Base-by-base conservation (phyloP, 495 filamentous ascomycete species). In the Aspergillus bridgeri region DNA sequence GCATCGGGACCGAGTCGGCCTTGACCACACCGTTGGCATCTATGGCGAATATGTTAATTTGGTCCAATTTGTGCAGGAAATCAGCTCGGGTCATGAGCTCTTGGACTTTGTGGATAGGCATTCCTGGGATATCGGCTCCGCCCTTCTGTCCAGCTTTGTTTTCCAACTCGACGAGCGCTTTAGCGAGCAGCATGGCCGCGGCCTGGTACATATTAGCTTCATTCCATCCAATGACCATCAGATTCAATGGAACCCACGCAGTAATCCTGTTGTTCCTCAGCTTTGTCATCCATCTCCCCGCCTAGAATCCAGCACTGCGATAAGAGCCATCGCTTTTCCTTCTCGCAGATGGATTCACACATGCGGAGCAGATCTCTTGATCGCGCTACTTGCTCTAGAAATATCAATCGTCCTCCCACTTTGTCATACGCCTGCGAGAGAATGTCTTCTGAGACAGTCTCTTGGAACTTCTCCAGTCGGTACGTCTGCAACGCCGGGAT, bases 181-280 rank as follows among this genome's bases (percentile, higher is more conserved):
- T 47, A 4, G 44, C 44, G 6, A 47, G 21, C 6, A 47, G 4
- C 44, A 47, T 47, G n/a, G n/a, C n/a, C 1, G 44, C 44, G 15
- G 44, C 44, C 3, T 19, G 19, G n/a, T 47, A 46, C n/a, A 1
- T 46, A 6, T 13, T 21, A 13, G 3, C 43, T 46, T 7, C 11
- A 3, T n/a, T 18, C 6, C 3, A 1, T 18, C n/a, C 6, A 13
- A 8, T 46, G 3, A 15, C 6, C 6, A 13, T 21, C 86, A 27
- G 21, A 50, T 21, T 3, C 6, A 1, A 7, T 3, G 5, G 19
- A 21, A 75, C 82, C 63, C 67, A 87, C 83, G 42, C 90, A 88
- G 74, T 88, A 90, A 68, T 95, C 93, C 61, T 94, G 91, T 69
- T 93, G 88, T 64, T 93, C 87, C 90, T 94, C 93, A 18, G 92